phyloP scores from a whole-genome alignment of 2,329 filamentous ascomycete species.

The Bimuria novae-zelandiae region DNA sequence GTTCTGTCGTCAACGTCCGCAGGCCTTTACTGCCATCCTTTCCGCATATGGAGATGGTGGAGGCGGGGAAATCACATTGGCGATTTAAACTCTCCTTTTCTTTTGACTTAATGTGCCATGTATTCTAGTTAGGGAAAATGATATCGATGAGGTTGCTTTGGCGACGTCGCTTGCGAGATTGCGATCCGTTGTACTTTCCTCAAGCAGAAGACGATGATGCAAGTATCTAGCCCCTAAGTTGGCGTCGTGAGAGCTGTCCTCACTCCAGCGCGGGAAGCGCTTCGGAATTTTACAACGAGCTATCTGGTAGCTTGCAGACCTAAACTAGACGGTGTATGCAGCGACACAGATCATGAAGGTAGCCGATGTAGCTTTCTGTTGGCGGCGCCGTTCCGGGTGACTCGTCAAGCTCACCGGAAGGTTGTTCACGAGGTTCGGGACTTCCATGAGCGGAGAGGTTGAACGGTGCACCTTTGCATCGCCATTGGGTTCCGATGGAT shows the following conservation, averaged over 20 bases:
- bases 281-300: slow-evolving; percentile 19
- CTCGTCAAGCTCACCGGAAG: too few relatives aligned
- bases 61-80: slow-evolving; percentile 10
- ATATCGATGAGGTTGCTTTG: background rate
- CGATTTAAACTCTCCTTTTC: background rate
- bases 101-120: slow-evolving; percentile 6
- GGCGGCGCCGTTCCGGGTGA: too few relatives aligned
- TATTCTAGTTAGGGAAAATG: background rate
- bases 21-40: slow-evolving; percentile 20
- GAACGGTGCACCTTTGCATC: background rate
- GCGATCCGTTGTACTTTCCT: slow-evolving; percentile 3
- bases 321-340: slow-evolving; percentile 7
- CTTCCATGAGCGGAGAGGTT: background rate
- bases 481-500: slow-evolving; percentile 27
- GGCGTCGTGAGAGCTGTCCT: slow-evolving; percentile 7
- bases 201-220: slow-evolving; percentile 6
- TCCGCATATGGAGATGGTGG: slow-evolving; percentile 31
- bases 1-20: slow-evolving; percentile 15
- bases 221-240: slow-evolving; percentile 2
- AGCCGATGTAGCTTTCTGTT: background rate
- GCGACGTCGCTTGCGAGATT: slow-evolving; percentile 11
- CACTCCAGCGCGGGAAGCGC: slow-evolving; percentile 21
- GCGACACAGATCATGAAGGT: too few relatives aligned
- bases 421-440: background rate
- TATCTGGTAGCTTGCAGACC: slow-evolving; percentile 5